Base-by-base conservation (phyloP, 1,284 basidiomycete species). In the Jaminaea rosea region DNA sequence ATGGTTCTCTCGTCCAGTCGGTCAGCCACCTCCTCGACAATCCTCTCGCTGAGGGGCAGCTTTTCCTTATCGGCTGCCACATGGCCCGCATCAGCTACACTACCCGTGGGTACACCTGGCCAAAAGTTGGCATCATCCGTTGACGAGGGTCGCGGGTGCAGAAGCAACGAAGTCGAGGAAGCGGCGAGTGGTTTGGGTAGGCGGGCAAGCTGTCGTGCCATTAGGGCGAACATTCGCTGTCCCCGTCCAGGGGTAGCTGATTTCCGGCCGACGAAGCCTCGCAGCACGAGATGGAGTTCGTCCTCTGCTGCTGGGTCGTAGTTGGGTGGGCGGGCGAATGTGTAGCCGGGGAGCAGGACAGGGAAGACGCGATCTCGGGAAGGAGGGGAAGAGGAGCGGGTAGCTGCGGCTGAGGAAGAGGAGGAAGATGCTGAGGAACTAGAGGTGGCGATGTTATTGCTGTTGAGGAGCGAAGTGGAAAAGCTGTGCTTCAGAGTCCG, bases 1-100 rank as follows among this genome's bases (percentile, higher is more conserved):
- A 63, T 42, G 19, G 59, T 42, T 46, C 60, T 57, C 24, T 52
- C 52, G 11, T 53, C 53, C 24, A 62, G 50, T 42, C 15, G 55
- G 9, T 65, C 59, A 8, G 49, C 17, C 9, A 63, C 37, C 31
- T 60, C 60, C 19, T 52, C 55, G 8, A 56, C 54, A n/a, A 58
- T 51, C 39, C 19, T 56, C 13, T 63, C 56, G 21, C 55, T 31
- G n/a, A 44, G 39, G n/a, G n/a, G n/a, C n/a, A n/a, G n/a, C n/a
- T n/a, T n/a, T n/a, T n/a, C n/a, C n/a, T n/a, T n/a, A n/a, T n/a
- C n/a, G n/a, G n/a, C n/a, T n/a, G n/a, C n/a, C n/a, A n/a, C n/a
- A 19, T 56, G 48, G 19, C 27, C 17, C 10, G 48, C 37, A 19
- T 17, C n/a, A 9, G 48, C 19, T 19, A 26, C 17, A 24, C 48